Base-by-base conservation (phyloP, 495 filamentous ascomycete species). In the Penicillium arizonense region DNA sequence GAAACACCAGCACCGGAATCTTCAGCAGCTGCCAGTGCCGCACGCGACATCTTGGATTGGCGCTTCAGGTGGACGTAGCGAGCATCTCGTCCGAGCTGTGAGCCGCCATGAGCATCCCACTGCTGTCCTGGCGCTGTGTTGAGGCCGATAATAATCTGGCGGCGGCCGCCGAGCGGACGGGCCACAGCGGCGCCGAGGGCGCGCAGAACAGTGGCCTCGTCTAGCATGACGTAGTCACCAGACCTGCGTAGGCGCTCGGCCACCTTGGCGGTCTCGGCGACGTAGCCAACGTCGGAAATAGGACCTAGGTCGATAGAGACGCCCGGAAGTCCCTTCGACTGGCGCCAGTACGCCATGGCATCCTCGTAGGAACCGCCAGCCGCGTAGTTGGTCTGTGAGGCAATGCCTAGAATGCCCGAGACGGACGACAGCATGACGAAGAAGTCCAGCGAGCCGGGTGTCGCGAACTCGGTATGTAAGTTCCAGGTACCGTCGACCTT, bases 371-470 rank as follows among this genome's bases (percentile, higher is more conserved):
- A 74, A 58, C 82, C 84, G 16, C 76, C 83, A 4, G 82, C 80
- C 18, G 79, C 73, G 57, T 86, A 87, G n/a, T 80, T 79, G 7
- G 79, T 71, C 62, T 87, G 83, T 0, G 75, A 74, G 43, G 71
- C 61, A 0, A 71, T 78, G 8, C 84, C 84, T 14, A 83, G 67
- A 10, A 76, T 63, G 37, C 78, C 79, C 16, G 76, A 68, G 13
- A 79, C 67, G 4, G 84, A 87, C 1, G 79, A 82, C 36, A 84
- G 72, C 52, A 77, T 75, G 24, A 86, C 65, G 65, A 86, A 86
- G 72, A 87, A 87, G 59, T 86, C 83, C 2, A 58, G 4, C 1
- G n/a, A 13, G n/a, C 21, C 37, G 1, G 47, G 37, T 84, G 24
- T 3, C 14, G 44, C 5, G 11, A 49, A 44, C 21, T 52, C n/a